phyloP scores from a whole-genome alignment of 352 stramenopile species.

The Phytophthora pini region DNA sequence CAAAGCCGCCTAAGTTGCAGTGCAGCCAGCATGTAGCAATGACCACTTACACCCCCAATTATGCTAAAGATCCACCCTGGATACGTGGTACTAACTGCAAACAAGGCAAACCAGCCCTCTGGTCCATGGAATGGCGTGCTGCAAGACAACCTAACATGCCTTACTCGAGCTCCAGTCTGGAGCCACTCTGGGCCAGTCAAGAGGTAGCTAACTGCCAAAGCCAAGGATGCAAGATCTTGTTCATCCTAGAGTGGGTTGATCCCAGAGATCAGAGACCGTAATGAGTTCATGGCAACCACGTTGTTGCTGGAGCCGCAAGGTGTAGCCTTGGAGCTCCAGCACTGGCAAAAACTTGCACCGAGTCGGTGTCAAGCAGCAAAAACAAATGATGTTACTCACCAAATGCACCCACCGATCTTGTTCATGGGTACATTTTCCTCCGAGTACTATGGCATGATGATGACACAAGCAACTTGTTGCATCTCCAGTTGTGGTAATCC shows the following conservation, averaged over 20 bases:
- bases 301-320: not conserved
- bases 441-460: slow-evolving; percentile 25
- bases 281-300: not conserved
- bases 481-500: slow-evolving; percentile 2
- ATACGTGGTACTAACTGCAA: slow-evolving; percentile 11
- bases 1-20: too few species aligned
- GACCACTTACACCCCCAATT: too few species aligned
- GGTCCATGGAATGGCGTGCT: slow-evolving; percentile 5
- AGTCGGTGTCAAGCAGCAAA: slow-evolving; percentile 3
- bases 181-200: slow-evolving; percentile 7
- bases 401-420: slow-evolving; percentile 1
- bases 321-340: not conserved
- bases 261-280: not conserved
- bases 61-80: slow-evolving; percentile 10
- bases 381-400: slow-evolving; percentile 1
- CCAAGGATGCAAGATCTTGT: not conserved
- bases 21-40: too few species aligned
- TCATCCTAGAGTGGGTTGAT: slow-evolving; percentile 10
- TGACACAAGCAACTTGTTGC: not conserved
- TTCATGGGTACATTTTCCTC: slow-evolving; percentile 14
- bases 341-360: not conserved
- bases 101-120: not conserved
- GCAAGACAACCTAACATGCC: slow-evolving; percentile 6
- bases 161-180: not conserved
- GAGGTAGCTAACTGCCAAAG: not conserved